Evolutionary conservation across 805 yeast species (phyloP).

Genomic region (Cyberlindnera maritima): DNA sequence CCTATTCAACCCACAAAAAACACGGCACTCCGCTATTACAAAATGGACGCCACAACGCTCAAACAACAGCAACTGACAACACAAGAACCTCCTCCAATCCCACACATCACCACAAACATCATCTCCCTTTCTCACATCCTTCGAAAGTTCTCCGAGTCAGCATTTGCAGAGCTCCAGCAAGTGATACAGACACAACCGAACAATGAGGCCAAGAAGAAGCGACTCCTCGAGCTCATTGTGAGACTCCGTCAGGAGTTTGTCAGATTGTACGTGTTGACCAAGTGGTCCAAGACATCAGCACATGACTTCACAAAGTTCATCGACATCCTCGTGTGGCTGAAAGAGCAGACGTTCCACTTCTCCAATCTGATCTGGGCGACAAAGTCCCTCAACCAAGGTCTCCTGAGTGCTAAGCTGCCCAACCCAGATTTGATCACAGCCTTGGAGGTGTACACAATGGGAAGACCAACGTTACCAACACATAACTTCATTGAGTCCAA

Average conservation of each 20-base stretch:
- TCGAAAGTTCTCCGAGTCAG: conserved; percentile 54
- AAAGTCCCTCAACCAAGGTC: conserved; percentile 63
- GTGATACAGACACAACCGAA: conserved; percentile 58
- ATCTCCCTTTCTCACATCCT: conserved; percentile 61
- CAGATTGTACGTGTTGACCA: conserved; percentile 77
- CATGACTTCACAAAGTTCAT: conserved; percentile 71
- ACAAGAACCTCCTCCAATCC: conserved; percentile 41
- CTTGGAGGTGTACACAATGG: conserved; percentile 74
- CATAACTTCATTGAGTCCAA: conserved; percentile 52
- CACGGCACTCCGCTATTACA: neutral
- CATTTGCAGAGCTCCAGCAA: conserved; percentile 61
- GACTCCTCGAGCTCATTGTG: conserved; percentile 66
- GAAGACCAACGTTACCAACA: conserved; percentile 71
- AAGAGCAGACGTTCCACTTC: conserved; percentile 72
- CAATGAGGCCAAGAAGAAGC: conserved; percentile 64
- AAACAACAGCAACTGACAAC: conserved; percentile 8
- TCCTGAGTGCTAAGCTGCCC: conserved; percentile 86
- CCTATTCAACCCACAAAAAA: neutral
- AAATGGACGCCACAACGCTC: conserved; percentile 9
- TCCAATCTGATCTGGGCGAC: conserved; percentile 62
- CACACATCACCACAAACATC: conserved; percentile 72
- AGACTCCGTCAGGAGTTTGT: conserved; percentile 78
- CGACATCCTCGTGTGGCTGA: conserved; percentile 84
- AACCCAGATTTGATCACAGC: conserved; percentile 89
- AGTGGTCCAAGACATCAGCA: conserved; percentile 77